Evolutionary conservation across 1,284 basidiomycete genomes (phyloP).

Genomic region (Ceratorhiza oryzae-sativae): DNA sequence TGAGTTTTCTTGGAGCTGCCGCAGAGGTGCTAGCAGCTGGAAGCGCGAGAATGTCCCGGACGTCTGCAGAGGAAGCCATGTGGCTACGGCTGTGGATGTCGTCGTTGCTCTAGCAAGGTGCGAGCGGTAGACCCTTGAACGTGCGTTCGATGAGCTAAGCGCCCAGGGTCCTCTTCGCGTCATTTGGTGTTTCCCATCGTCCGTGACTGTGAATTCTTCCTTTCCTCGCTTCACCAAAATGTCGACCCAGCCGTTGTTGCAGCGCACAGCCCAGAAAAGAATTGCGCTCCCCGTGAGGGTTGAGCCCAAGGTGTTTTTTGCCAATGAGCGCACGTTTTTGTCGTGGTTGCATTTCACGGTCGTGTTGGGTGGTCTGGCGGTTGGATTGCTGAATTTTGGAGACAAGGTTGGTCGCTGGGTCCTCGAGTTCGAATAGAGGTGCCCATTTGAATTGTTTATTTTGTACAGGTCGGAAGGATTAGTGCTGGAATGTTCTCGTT

Average conservation of each 20-base stretch:
- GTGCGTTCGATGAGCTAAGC: constrained; percentile 4
- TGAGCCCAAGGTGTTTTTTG: constrained; percentile 94
- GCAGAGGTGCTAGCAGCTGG: constrained; percentile 56
- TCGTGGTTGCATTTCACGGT: constrained; percentile 98
- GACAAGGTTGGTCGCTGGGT: constrained; percentile 75
- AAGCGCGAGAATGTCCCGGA: constrained; percentile 80
- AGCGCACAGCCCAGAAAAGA: constrained; percentile 93
- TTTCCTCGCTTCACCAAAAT: constrained; percentile 54
- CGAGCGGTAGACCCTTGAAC: constrained; percentile 22
- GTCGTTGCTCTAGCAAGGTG: constrained; percentile 9
- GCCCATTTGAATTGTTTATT: not conserved
- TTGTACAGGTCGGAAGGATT: constrained; percentile 81
- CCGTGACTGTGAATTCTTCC: constrained; percentile 39
- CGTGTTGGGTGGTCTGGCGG: constrained; percentile 88
- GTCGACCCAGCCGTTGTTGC: constrained; percentile 98
- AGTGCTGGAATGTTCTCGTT: constrained; percentile 92
- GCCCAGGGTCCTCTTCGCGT: constrained; percentile 28
- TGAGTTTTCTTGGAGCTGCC: constrained; percentile 48
- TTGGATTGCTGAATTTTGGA: constrained; percentile 97
- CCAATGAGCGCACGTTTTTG: constrained; percentile 90
- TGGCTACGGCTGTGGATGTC: constrained; percentile 27
- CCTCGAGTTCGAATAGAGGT: not conserved
- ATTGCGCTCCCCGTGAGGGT: constrained; percentile 94
- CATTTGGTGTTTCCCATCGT: constrained; percentile 15
- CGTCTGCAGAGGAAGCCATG: constrained; percentile 68